Percentiles rank a stretch among this genome's conserved stretches.
Conservation (phyloP, 2,329 filamentous ascomycete genomes). For the Xylariaceae sp. region DNA sequence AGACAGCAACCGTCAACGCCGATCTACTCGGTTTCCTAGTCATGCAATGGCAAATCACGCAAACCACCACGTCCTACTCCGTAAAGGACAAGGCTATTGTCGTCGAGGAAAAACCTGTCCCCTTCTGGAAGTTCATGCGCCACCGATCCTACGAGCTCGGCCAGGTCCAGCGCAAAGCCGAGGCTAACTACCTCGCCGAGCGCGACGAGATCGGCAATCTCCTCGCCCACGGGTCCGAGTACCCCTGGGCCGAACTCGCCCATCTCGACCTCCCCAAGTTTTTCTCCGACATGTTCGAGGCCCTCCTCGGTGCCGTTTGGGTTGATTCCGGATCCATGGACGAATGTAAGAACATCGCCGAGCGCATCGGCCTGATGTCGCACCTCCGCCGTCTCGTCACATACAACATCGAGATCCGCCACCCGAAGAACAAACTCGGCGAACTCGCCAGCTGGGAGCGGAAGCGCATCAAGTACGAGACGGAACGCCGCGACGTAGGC, state of each 20-base stretch:
- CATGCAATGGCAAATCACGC: slow-evolving; percentile 49
- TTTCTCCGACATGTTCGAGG: slow-evolving; percentile 79
- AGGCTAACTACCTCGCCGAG: slow-evolving; percentile 43
- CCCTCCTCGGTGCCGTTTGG: slow-evolving; percentile 74
- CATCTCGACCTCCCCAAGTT: slow-evolving; percentile 66
- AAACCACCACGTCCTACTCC: slow-evolving; percentile 25
- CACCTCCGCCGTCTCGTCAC: slow-evolving; percentile 58
- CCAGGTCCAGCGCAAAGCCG: slow-evolving; percentile 40
- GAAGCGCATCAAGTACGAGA: slow-evolving; percentile 50
- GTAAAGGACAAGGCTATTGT: slow-evolving; percentile 23
- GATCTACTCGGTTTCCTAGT: slow-evolving; percentile 73
- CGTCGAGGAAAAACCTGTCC: slow-evolving; percentile 31
- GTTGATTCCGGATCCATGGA: slow-evolving; percentile 66
- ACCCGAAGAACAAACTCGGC: slow-evolving; percentile 66
- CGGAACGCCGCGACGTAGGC: slow-evolving; percentile 29
- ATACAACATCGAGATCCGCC: slow-evolving; percentile 51
- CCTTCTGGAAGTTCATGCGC: slow-evolving; percentile 67
- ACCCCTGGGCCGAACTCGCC: slow-evolving; percentile 73
- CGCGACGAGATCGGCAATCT: slow-evolving; percentile 44
- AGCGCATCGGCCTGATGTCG: slow-evolving; percentile 58
- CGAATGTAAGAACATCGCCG: slow-evolving; percentile 55
- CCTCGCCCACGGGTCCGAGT: slow-evolving; percentile 47
- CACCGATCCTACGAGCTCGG: slow-evolving; percentile 47
- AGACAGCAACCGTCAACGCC: slow-evolving; percentile 72
- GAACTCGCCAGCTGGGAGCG: slow-evolving; percentile 42